These are phyloP conservation scores for Termitomyces sp. DNA, from an alignment of 768 basidiomycete genomes.

Conservation along the genomic window DNA sequence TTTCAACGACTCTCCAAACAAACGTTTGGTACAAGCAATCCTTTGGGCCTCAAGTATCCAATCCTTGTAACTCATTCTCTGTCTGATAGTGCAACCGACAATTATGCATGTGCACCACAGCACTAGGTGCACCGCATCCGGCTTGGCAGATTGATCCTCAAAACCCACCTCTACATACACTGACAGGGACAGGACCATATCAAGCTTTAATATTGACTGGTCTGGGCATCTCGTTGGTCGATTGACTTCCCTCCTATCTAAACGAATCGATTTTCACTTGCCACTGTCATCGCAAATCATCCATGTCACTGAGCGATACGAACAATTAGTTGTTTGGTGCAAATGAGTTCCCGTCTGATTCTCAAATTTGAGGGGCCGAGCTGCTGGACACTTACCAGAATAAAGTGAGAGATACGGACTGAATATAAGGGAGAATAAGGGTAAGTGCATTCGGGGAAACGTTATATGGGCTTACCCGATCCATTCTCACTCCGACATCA, in stretches of 20 bases:
- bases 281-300: neutral
- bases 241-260: neutral
- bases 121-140: neutral
- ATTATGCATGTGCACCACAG: neutral
- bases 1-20: neutral
- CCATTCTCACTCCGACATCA: neutral
- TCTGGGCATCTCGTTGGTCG: neutral
- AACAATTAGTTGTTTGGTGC: neutral
- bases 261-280: neutral
- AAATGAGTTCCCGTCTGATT: no score
- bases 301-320: neutral
- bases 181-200: no score
- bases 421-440: neutral
- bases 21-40: neutral
- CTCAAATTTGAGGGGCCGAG: neutral
- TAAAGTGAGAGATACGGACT: neutral
- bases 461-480: neutral
- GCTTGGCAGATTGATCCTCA: neutral
- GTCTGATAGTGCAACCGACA: neutral
- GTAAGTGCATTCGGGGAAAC: neutral
- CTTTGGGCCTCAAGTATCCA: neutral
- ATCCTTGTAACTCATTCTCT: neutral
- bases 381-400: neutral
- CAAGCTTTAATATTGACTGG: neutral
- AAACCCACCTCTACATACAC: no score